Evolutionary conservation across 345 rosid species (phyloP), one percentile per base, ranked within the genome.

Genomic region (Salix koriyanagi): DNA sequence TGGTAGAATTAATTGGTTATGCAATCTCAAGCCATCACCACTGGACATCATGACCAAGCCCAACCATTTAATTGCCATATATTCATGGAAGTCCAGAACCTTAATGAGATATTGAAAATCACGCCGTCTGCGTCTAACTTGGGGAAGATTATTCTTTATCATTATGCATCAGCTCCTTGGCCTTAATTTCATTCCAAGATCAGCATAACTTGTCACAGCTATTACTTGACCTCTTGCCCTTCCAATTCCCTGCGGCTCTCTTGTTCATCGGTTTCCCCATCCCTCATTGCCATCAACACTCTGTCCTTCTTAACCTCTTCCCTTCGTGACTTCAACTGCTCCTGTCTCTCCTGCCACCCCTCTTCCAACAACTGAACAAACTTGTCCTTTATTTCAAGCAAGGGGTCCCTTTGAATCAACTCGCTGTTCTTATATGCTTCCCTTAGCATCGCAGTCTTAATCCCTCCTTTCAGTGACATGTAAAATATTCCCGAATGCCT

Each of bases 401-500:
- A 69, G 0, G 94, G 95, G 83, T 96, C 99, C 74, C 84, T 85
- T 76, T 82, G 91, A 73, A 89, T 77, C 89, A 90, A 79, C 76
- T 83, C 85, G 26, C 87, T 67, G 14, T 82, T 88, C 85, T 86
- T 79, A 61, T 92, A 93, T 9, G 96, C 97, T 71, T 96, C 92
- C 76, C 99, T 88, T 71, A 96, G 70, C 41, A 93, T 82, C 0
- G 95, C 98, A 44, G 96, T 96, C 85, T 92, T 84, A 71, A 91
- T 91, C 72, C 91, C 94, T 26, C 97, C 98, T 83, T 96, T 96
- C 44, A 92, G 9, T 0, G 98, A 96, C 88, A 96, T 58, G 77
- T 93, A 96, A 85, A 96, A 96, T 25, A 93, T 86, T 73, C 97
- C 97, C 0, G 99, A 90, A 84, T 96, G 99, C 68, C 99, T 85